Percentiles rank a stretch among this genome's conserved stretches.
phyloP scores from a whole-genome alignment of 352 stramenopile genomes.

The Pilasporangium apinafurcum region DNA sequence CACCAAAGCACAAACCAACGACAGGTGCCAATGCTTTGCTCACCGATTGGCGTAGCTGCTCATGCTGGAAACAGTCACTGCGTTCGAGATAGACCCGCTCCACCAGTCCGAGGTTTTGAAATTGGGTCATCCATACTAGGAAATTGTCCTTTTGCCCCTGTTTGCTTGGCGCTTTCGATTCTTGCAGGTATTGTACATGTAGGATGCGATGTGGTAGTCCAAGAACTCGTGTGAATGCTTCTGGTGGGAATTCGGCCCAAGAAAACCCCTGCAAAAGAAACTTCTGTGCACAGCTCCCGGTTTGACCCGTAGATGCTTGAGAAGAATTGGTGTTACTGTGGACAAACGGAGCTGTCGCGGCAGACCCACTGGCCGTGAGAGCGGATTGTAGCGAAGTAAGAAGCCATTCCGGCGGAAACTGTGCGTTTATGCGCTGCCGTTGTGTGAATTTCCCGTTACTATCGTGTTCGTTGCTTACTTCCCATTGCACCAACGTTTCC shows the following conservation, averaged over 20 bases:
- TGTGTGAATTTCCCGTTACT: slow-evolving; percentile 12
- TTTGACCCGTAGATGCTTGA: too few species aligned
- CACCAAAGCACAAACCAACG: slow-evolving; percentile 22
- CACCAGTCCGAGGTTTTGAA: not conserved
- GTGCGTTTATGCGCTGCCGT: slow-evolving; percentile 21
- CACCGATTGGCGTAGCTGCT: too few species aligned
- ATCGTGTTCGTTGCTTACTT: slow-evolving; percentile 15
- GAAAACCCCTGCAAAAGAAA: slow-evolving; percentile 43
- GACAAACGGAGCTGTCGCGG: slow-evolving; percentile 9
- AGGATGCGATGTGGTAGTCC: slow-evolving; percentile 8
- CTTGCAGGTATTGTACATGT: not conserved
- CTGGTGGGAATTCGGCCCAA: slow-evolving; percentile 14
- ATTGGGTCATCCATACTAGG: not conserved
- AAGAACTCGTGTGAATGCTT: slow-evolving; percentile 22
- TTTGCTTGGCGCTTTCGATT: not conserved
- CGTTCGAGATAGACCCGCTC: slow-evolving; percentile 11
- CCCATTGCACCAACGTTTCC: slow-evolving; percentile 8
- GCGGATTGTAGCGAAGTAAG: too few species aligned
- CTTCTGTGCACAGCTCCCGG: slow-evolving; percentile 10
- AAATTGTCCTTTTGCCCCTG: not conserved
- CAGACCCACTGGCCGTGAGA: too few species aligned
- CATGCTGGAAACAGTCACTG: slow-evolving; percentile 1
- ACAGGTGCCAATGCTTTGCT: slow-evolving; percentile 12
- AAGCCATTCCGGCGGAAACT: slow-evolving; percentile 13
- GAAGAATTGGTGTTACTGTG: too few species aligned